Base-by-base conservation (phyloP, 768 basidiomycete species). In the Phaeolepiota aurea region DNA sequence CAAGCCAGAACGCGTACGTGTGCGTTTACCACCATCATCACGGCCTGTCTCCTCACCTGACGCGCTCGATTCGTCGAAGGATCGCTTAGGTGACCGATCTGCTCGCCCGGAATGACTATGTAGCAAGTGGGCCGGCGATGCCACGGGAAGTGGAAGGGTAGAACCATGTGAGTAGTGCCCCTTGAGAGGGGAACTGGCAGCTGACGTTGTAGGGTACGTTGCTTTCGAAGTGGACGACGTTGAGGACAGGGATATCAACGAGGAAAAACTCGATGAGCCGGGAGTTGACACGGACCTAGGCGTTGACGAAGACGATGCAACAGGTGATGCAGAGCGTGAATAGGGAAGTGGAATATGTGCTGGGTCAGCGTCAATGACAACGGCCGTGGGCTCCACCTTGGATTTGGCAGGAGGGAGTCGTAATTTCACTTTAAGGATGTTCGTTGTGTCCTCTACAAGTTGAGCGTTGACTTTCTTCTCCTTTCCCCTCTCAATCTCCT, bases 21-120 rank as follows among this genome's bases (percentile, higher is more conserved):
- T 35, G 18, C 33, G 33, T 15, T 35, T 35, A 9, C 33, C 33
- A 35, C 33, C 33, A n/a, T 28, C 25, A 5, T 35, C 33, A 35
- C 33, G 33, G 9, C 18, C 33, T 16, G 12, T n/a, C 33, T 35
- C 33, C 18, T 35, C 33, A 5, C 33, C 33, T 9, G 33, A 19
- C 33, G 40, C 40, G 20, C 31, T 21, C 10, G 28, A 35, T 10
- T 41, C 40, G 20, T 41, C 40, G 18, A 33, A 41, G 3, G 40
- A 41, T 10, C 40, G 2, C 40, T 50, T 56, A 20, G 45, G 49
- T 0, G 75, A 69, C 20, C 77, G 73, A 51, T 79, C 78, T 16
- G 34, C 5, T 16, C 43, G 40, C 21, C 5, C 35, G 4, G 33
- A 25, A 19, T 28, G 25, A n/a, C 25, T 28, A n/a, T 28, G 25